Conservation (phyloP, 306 rosid genomes). For the apple (Malus domestica) region ASM211411v1 NC_041798.1:19111501-19112000, state of each 20-base stretch:
- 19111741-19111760: background rate
- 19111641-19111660: background rate
- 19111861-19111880: slow-evolving; percentile 89
- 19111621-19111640: background rate
- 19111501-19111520: slow-evolving; percentile 93
- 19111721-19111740: background rate
- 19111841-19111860: slow-evolving; percentile 18
- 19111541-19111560: slow-evolving; percentile 96
- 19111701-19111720: background rate
- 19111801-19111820: no score
- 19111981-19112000: slow-evolving; percentile 94
- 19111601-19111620: background rate
- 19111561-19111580: slow-evolving; percentile 47
- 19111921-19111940: slow-evolving; percentile 92
- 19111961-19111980: slow-evolving; percentile 88
- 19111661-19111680: background rate
- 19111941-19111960: slow-evolving; percentile 96
- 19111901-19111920: slow-evolving; percentile 81
- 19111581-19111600: background rate
- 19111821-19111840: background rate
- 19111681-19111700: background rate
- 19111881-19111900: slow-evolving; percentile 76
- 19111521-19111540: slow-evolving; percentile 92
- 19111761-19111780: background rate
- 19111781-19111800: background rate